phyloP scores from a whole-genome alignment of 208 protist species.

The Leishmania lainsoni region DNA sequence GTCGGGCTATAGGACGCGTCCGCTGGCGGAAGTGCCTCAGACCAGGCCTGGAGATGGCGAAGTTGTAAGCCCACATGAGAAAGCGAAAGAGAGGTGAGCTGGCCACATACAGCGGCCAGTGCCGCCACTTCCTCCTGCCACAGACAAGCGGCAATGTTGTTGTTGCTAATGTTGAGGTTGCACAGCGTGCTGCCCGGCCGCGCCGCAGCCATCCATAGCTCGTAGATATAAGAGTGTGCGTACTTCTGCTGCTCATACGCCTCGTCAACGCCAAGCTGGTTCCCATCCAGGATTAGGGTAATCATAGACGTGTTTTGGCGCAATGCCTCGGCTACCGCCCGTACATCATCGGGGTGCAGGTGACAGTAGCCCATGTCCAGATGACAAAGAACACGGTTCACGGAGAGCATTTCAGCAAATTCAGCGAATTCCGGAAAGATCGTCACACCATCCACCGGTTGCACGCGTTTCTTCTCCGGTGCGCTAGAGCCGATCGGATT shows the following conservation, averaged over 20 bases:
- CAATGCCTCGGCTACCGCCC: slow-evolving; percentile 43
- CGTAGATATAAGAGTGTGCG: slow-evolving; percentile 49
- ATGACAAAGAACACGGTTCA: slow-evolving; percentile 52
- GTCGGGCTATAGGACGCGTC: slow-evolving; percentile 10
- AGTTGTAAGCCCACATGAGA: slow-evolving; percentile 44
- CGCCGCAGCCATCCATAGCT: slow-evolving; percentile 36
- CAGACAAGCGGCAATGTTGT: slow-evolving; percentile 58
- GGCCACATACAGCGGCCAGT: slow-evolving; percentile 43
- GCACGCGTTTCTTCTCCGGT: slow-evolving; percentile 8
- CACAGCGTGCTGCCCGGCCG: slow-evolving; percentile 37
- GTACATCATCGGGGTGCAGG: slow-evolving; percentile 49
- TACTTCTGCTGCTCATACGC: slow-evolving; percentile 12
- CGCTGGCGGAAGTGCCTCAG: slow-evolving; percentile 19
- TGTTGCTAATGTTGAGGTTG: slow-evolving; percentile 67
- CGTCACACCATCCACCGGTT: slow-evolving; percentile 19
- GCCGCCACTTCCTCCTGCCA: slow-evolving; percentile 53
- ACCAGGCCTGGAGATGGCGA: slow-evolving; percentile 56
- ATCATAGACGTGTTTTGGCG: slow-evolving; percentile 44
- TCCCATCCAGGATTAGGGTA: slow-evolving; percentile 71
- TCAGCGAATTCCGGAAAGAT: slow-evolving; percentile 50
- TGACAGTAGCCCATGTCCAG: slow-evolving; percentile 78
- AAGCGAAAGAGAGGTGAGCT: slow-evolving; percentile 56
- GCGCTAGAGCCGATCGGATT: slow-evolving; percentile 61
- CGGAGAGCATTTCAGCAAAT: slow-evolving; percentile 44
- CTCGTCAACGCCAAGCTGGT: slow-evolving; percentile 44